Evolutionary conservation across 2,329 filamentous ascomycete species (phyloP), one percentile per base, ranked within the genome.

Genomic region (Curvularia hawaiiensis): DNA sequence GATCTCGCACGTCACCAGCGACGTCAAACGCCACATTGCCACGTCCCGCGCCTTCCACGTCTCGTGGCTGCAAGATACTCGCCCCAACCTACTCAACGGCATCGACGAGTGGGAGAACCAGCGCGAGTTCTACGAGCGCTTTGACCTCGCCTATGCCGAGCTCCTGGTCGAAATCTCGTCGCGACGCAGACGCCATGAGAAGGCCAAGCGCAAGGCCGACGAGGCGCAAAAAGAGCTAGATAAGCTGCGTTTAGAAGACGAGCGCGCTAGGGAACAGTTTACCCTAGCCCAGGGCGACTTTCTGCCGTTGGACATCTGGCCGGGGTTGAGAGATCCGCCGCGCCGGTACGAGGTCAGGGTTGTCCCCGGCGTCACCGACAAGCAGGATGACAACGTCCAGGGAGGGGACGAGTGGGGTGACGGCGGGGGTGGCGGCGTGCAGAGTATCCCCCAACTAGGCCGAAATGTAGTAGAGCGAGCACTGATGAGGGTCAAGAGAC

Each of bases 301-400:
- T 72, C 78, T 99, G 11, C 95, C 95, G 0, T 88, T 89, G 0
- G 92, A 97, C 73, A 85, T 97, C 22, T 97, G 92, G 92, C 88
- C 88, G 0, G 90, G 89, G 1, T 48, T 76, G 46, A 64, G 67
- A 48, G 73, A 75, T 52, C 66, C 70, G n/a, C 73, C 74, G 10
- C 60, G 71, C 30, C 67, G 63, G 50, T 77, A 75, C 48, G 70
- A 75, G 54, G 70, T 77, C 8, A 66, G 58, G n/a, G 56, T 67
- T 16, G 59, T 75, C 18, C 52, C 61, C 3, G 26, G 55, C 9
- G 31, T 54, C n/a, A 43, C 52, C 4, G 65, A 62, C 1, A 59
- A 62, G 20, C 67, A 71, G 24, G 61, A 64, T 6, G 61, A 52
- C 14, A 59, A 57, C 0, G 11, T 54, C 22, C 44, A 54, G 20